phyloP scores from a whole-genome alignment of 2,329 filamentous ascomycete genomes.

The Claviceps monticola region DNA sequence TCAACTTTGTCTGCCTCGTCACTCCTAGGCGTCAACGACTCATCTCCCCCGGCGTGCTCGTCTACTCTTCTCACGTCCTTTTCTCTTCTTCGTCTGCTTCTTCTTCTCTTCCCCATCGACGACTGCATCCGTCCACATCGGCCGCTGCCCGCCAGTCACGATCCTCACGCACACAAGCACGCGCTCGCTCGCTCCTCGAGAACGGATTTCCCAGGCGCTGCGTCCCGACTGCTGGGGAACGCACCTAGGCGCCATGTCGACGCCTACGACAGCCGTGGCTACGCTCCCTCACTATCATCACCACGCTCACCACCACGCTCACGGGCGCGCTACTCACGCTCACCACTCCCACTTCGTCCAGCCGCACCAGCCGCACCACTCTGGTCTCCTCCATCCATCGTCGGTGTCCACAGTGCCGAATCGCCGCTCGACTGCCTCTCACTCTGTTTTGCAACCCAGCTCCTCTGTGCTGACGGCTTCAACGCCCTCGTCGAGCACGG shows the following conservation, averaged over 20 bases:
- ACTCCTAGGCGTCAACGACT: not conserved
- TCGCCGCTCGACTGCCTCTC: conserved; percentile 16
- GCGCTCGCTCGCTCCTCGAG: not conserved
- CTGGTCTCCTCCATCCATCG: conserved; percentile 10
- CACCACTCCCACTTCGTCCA: conserved; percentile 2
- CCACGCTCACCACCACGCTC: conserved; percentile 22
- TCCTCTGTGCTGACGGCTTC: conserved; percentile 12
- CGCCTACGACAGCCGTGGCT: conserved; percentile 63
- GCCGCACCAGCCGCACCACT: conserved; percentile 3
- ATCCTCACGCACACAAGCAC: not conserved
- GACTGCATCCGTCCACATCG: not conserved
- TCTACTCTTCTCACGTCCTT: not conserved
- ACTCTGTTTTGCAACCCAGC: conserved; percentile 13
- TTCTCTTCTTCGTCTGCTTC: not conserved
- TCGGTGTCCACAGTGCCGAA: conserved; percentile 5
- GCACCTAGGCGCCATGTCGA: conserved; percentile 47
- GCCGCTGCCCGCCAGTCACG: too few relatives aligned
- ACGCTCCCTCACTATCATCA: conserved; percentile 50
- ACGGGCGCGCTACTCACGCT: conserved; percentile 8
- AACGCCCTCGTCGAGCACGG: conserved; percentile 11
- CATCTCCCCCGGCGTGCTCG: not conserved
- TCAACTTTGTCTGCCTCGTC: too few relatives aligned
- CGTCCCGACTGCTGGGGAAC: conserved; percentile 1
- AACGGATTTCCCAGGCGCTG: not conserved
- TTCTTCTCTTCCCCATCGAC: not conserved